Conservation (phyloP, 2,329 filamentous ascomycete genomes). For the Juglanconis oblonga region DNA sequence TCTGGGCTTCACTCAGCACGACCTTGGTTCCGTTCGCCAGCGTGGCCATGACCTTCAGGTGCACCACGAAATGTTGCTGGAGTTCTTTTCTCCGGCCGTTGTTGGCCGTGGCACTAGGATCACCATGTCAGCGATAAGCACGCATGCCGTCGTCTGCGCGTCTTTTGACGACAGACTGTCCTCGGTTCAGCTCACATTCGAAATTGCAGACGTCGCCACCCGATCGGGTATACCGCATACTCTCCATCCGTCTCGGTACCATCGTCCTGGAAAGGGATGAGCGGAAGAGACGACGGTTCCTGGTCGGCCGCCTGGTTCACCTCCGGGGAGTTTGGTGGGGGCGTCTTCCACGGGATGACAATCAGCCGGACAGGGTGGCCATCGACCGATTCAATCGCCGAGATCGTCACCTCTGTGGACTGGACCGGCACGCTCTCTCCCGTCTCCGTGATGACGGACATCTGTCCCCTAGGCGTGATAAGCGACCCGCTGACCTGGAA, state of each 20-base stretch:
- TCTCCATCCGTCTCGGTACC: slow-evolving; percentile 66
- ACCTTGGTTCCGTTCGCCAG: slow-evolving; percentile 80
- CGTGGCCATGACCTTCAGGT: slow-evolving; percentile 81
- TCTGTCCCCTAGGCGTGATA: slow-evolving; percentile 71
- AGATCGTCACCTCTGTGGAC: slow-evolving; percentile 82
- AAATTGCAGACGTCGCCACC: slow-evolving; percentile 92
- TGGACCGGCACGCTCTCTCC: slow-evolving; percentile 81
- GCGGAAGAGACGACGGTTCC: slow-evolving; percentile 78
- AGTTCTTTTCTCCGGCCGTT: slow-evolving; percentile 92
- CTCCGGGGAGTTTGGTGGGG: slow-evolving; percentile 73
- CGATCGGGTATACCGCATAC: slow-evolving; percentile 86
- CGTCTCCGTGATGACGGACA: slow-evolving; percentile 79
- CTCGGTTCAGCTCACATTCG: slow-evolving; percentile 56
- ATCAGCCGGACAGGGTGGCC: slow-evolving; percentile 90
- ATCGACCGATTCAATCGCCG: slow-evolving; percentile 92
- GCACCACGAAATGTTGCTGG: slow-evolving; percentile 92
- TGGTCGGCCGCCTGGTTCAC: slow-evolving; percentile 67
- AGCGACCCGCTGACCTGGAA: slow-evolving; percentile 94
- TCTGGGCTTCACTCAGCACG: slow-evolving; percentile 78
- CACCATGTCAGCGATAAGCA: slow-evolving; percentile 20
- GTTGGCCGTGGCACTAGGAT: slow-evolving; percentile 78
- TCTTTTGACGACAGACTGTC: neutral
- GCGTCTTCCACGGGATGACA: slow-evolving; percentile 97
- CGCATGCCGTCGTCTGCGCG: neutral
- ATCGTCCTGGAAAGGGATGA: slow-evolving; percentile 66